Evolutionary conservation across 441 rosid species (phyloP).

Genomic region (Brassica hybrid): DNA sequence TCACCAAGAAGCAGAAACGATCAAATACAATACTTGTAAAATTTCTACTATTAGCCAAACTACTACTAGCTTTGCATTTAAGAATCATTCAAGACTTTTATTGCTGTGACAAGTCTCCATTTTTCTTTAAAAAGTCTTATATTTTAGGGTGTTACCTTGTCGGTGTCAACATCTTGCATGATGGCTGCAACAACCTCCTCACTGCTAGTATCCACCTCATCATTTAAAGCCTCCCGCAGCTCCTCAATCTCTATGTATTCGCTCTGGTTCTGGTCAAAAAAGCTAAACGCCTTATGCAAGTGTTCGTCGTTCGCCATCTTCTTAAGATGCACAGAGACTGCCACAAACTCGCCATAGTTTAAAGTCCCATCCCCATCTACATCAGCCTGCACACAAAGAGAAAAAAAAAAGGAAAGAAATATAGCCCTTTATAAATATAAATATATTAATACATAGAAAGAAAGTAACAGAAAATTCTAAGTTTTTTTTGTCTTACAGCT

Average conservation of each 20-base stretch:
- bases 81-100: not conserved
- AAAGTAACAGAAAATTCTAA: too few relatives aligned
- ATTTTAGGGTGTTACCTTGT: slow-evolving; percentile 62
- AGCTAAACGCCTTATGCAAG: slow-evolving; percentile 39
- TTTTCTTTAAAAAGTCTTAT: not conserved
- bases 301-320: slow-evolving; percentile 84
- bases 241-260: slow-evolving; percentile 92
- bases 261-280: slow-evolving; percentile 78
- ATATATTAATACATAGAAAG: too few relatives aligned
- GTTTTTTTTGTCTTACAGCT: too few relatives aligned
- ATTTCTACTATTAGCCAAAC: not conserved
- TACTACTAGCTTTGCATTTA: slow-evolving; percentile 22
- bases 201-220: slow-evolving; percentile 65
- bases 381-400: slow-evolving; percentile 66
- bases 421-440: too few relatives aligned
- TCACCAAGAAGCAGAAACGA: slow-evolving; percentile 7
- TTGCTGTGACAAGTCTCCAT: not conserved
- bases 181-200: slow-evolving; percentile 85
- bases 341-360: slow-evolving; percentile 86
- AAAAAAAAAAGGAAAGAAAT: too few relatives aligned
- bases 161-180: slow-evolving; percentile 95
- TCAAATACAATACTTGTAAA: slow-evolving; percentile 13
- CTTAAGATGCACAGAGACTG: slow-evolving; percentile 82
- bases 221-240: slow-evolving; percentile 70
- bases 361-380: slow-evolving; percentile 82